A percentile compares a stretch with the other conserved stretches of the same genome.
Conservation (phyloP, 768 basidiomycete genomes). For the Suillus paluster region DNA sequence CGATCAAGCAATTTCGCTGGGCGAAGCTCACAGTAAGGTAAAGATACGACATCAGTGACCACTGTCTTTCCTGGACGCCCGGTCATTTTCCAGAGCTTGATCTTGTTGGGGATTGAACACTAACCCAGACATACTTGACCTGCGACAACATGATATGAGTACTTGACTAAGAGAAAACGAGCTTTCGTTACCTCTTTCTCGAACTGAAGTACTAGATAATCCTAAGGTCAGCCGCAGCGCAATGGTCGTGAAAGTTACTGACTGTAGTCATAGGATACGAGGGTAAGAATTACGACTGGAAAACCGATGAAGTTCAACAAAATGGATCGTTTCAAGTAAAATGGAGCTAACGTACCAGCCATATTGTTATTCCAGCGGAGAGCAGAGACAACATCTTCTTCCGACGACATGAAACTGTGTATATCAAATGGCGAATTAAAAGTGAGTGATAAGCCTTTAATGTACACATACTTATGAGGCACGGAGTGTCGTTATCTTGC, state of each 20-base stretch:
- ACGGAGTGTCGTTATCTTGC: neutral
- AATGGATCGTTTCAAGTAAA: neutral
- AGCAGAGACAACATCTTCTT: neutral
- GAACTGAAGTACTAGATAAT: neutral
- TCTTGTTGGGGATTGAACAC: neutral
- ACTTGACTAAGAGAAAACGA: neutral
- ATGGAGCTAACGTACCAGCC: neutral
- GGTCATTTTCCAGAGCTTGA: neutral
- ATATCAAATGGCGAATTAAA: neutral
- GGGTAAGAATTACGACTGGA: neutral
- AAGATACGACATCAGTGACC: slow-evolving; percentile 1
- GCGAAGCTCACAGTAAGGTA: neutral
- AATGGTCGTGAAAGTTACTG: neutral
- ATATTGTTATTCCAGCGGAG: slow-evolving; percentile 1
- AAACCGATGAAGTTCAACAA: neutral
- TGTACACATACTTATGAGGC: neutral
- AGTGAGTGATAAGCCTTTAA: neutral
- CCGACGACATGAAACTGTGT: neutral
- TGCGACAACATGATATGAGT: neutral
- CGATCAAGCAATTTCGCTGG: neutral
- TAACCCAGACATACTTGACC: slow-evolving; percentile 1
- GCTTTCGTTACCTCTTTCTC: neutral
- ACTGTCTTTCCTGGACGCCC: neutral
- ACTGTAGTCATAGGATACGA: slow-evolving; percentile 2
- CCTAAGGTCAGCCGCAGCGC: neutral